Conservation (phyloP, 331 rosid genomes). For the Cucumis variabilis region DNA sequence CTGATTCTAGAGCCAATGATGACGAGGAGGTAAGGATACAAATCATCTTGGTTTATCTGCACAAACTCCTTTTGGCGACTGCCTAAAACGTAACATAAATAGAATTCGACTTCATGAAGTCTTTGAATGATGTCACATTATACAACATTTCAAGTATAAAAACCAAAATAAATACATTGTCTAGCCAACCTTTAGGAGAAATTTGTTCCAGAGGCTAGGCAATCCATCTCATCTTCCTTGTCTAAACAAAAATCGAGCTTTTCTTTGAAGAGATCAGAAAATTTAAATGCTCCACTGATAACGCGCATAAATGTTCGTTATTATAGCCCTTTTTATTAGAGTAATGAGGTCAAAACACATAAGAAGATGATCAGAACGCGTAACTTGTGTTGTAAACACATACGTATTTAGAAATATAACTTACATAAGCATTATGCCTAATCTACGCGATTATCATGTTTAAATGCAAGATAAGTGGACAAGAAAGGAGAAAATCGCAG, state of each 20-base stretch:
- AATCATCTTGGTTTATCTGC: conserved; percentile 75
- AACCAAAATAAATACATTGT: conserved; percentile 34
- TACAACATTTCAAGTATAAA: not conserved
- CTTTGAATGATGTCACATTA: not conserved
- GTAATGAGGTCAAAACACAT: too few relatives aligned
- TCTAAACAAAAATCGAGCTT: conserved; percentile 53
- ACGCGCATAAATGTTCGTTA: too few relatives aligned
- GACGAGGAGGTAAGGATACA: conserved; percentile 93
- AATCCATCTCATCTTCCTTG: conserved; percentile 68
- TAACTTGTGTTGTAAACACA: too few relatives aligned
- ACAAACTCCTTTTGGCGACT: conserved; percentile 71
- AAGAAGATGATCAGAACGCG: too few relatives aligned
- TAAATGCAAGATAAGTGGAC: too few relatives aligned
- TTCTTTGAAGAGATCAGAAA: conserved; percentile 57
- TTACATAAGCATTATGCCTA: too few relatives aligned
- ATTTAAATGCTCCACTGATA: conserved; percentile 47
- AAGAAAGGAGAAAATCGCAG: too few relatives aligned
- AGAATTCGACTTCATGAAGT: not conserved
- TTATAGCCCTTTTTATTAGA: too few relatives aligned
- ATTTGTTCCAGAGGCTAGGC: conserved; percentile 64
- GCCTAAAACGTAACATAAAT: conserved; percentile 49
- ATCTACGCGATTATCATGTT: too few relatives aligned
- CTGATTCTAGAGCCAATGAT: conserved; percentile 97
- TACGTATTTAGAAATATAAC: too few relatives aligned
- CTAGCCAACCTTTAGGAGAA: conserved; percentile 61